Conservation (phyloP, 495 filamentous ascomycete genomes). For the Hypoxylon lienhwacheense region DNA sequence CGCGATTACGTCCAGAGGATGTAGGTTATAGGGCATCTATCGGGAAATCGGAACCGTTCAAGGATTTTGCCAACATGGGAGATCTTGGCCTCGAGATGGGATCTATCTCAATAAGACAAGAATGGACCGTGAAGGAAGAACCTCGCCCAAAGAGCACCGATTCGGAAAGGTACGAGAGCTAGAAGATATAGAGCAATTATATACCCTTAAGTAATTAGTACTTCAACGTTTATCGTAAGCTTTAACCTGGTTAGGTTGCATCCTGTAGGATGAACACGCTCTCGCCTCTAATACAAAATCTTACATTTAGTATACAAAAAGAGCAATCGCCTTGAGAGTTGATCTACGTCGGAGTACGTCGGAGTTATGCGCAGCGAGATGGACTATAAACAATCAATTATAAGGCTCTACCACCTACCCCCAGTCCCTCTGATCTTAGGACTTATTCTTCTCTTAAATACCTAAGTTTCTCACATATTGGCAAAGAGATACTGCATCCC, state of each 20-base stretch:
- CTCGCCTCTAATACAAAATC: too few relatives aligned
- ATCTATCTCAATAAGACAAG: constrained; percentile 28
- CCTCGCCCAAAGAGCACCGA: constrained; percentile 12
- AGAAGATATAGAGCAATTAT: neutral
- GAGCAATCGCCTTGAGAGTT: too few relatives aligned
- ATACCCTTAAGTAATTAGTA: neutral
- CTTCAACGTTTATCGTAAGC: too few relatives aligned
- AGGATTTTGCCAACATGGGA: constrained; percentile 14
- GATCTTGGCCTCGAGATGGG: constrained; percentile 26
- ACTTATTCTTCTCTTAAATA: too few relatives aligned
- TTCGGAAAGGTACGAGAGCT: constrained; percentile 1
- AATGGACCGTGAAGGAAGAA: constrained; percentile 32
- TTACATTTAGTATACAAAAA: too few relatives aligned
- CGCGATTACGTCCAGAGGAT: constrained; percentile 33
- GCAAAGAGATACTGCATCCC: constrained; percentile 57
- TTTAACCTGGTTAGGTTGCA: too few relatives aligned
- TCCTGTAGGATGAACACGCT: too few relatives aligned
- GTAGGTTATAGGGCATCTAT: constrained; percentile 23
- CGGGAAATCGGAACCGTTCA: constrained; percentile 22
- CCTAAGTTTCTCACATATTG: constrained; percentile 42
- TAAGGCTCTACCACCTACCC: too few relatives aligned
- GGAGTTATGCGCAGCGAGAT: too few relatives aligned
- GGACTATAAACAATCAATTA: too few relatives aligned
- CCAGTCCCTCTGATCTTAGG: too few relatives aligned
- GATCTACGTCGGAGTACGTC: too few relatives aligned